These are phyloP conservation scores for Cruciata laevipes DNA, from an alignment of 257 asterid species.

Conservation along the genomic window DNA sequence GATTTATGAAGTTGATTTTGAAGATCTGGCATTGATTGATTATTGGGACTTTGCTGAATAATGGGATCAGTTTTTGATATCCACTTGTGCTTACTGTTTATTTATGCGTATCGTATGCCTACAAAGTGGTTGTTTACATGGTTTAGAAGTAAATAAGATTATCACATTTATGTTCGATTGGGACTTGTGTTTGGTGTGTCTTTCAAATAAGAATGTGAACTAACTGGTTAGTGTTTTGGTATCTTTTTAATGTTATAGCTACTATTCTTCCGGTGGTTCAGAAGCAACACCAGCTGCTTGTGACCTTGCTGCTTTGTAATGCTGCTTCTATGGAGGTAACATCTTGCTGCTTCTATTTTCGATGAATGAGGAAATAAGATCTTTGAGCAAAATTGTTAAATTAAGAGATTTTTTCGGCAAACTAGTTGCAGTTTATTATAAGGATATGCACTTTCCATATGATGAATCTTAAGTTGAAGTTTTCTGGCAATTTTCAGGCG, in stretches of 20 bases:
- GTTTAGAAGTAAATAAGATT: neutral
- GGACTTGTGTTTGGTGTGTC: neutral
- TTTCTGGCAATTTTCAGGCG: conserved; percentile 57
- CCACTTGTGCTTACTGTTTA: neutral
- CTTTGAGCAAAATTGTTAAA: neutral
- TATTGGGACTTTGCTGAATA: neutral
- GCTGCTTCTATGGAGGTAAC: conserved; percentile 95
- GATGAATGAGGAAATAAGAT: neutral
- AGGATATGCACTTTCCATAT: conserved; percentile 2
- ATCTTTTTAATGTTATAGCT: conserved; percentile 42
- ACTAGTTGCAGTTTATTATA: neutral
- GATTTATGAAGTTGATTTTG: neutral
- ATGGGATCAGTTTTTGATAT: neutral
- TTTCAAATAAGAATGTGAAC: neutral
- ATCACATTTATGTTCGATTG: neutral
- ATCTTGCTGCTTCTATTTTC: neutral
- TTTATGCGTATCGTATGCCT: neutral
- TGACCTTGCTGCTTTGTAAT: conserved; percentile 83
- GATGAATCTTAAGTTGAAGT: neutral
- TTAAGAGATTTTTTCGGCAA: neutral
- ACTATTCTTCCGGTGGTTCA: conserved; percentile 82
- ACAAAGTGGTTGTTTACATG: too few relatives aligned
- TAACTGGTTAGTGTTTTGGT: conserved; percentile 15
- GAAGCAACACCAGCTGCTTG: conserved; percentile 99
- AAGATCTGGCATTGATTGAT: neutral